Base-by-base conservation (phyloP, 2,329 filamentous ascomycete genomes). In the Sphaceloma murrayae region DNA sequence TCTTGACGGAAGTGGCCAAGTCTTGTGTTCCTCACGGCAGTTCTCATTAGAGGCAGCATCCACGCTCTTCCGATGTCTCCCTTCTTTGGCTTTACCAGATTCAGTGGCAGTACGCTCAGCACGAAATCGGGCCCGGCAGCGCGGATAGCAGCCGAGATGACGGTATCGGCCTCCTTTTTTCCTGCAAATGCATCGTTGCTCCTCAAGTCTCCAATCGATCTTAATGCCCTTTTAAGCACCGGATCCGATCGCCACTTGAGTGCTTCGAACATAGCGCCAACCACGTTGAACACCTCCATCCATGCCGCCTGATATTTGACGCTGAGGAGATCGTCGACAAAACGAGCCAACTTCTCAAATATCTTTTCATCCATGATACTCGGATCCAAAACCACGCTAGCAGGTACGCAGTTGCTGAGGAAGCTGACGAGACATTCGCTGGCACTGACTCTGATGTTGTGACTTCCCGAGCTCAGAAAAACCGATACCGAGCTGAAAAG, bases 341-440 rank as follows among this genome's bases (percentile, higher is more conserved):
- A 73, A 58, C 77, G 82, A 9, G 84, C 80, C 16, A 98, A 64
- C 59, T 87, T 89, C 58, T 87, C 84, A 7, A 96, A 65, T 0
- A 80, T 74, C 65, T 94, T 94, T 62, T 96, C 88, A 54, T 96
- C 89, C 60, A 85, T 94, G 34, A 94, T 75, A 2, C 88, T 94
- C 17, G 88, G 87, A 52, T 95, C 85, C 5, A 94, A 65, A 26
- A 98, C 78, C 34, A 88, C 84, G 53, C 77, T 79, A 40, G 81
- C 73, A 1, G 91, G 91, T 21, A 98, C 73, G 57, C 91, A 93
- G 60, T 91, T 95, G 52, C 79, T 83, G 58, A 94, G 73, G 60
- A 98, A 91, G 1, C 89, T 95, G 46, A 95, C 83, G 48, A 98
- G 67, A 60, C 91, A 95, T 62, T 98, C 89, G 0, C 91, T 93